phyloP scores from a whole-genome alignment of 441 rosid genomes.

The Rhodomyrtus psidioides region DNA sequence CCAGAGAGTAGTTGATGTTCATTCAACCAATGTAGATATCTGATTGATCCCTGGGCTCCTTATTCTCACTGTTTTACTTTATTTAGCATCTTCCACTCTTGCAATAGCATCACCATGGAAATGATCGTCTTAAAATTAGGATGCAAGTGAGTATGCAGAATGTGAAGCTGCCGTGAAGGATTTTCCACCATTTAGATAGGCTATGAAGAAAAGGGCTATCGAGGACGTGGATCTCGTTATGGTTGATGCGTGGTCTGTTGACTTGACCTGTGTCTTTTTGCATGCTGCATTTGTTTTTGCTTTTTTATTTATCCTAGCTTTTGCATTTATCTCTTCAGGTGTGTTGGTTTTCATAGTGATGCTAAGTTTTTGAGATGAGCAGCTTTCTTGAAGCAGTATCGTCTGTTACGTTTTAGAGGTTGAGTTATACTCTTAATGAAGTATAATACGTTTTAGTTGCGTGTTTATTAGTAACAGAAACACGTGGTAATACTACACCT shows the following conservation, averaged over 20 bases:
- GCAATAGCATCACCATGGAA: neutral
- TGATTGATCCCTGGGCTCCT: neutral
- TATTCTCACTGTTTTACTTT: neutral
- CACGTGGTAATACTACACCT: too few relatives aligned
- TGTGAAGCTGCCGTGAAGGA: slow-evolving; percentile 84
- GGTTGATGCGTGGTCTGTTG: slow-evolving; percentile 75
- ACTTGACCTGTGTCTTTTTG: neutral
- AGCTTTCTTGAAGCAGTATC: too few relatives aligned
- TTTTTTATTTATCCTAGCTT: neutral
- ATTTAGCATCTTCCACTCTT: neutral
- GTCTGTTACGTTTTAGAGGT: too few relatives aligned
- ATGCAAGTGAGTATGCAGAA: slow-evolving; percentile 80
- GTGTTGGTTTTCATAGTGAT: slow-evolving; percentile 68
- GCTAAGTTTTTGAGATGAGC: slow-evolving; percentile 18
- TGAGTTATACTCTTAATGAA: too few relatives aligned
- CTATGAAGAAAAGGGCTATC: slow-evolving; percentile 84
- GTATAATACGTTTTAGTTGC: too few relatives aligned
- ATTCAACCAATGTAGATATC: neutral
- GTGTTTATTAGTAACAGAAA: too few relatives aligned
- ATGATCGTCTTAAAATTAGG: slow-evolving; percentile 29
- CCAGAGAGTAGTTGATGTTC: neutral
- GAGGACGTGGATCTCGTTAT: slow-evolving; percentile 86
- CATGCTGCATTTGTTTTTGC: neutral
- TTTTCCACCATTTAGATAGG: slow-evolving; percentile 70
- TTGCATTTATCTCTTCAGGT: slow-evolving; percentile 34